Evolutionary conservation across 164 flowering plant species (phyloP).

Genomic region (Berberis thunbergii): DNA sequence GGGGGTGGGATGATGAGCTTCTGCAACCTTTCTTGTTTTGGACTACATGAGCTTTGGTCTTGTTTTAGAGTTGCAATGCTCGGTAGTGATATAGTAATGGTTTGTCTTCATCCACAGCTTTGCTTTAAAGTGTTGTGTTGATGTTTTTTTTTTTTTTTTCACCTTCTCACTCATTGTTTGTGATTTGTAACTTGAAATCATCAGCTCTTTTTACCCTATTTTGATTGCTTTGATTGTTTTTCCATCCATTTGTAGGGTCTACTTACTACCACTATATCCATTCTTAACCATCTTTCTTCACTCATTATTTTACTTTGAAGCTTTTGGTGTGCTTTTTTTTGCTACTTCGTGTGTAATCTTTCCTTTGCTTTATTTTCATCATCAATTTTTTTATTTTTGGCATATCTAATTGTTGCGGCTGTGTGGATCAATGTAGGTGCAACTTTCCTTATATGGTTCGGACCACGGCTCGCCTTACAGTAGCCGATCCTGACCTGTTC

Average conservation of each 20-base stretch:
- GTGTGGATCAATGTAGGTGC: constrained; percentile 43
- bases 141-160: constrained; percentile 5
- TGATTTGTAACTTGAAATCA: constrained; percentile 9
- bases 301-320: too few relatives aligned
- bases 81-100: constrained; percentile 18
- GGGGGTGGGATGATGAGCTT: not conserved
- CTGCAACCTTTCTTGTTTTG: constrained; percentile 11
- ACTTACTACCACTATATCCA: constrained; percentile 23
- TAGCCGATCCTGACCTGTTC: constrained; percentile 82
- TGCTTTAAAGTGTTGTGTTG: not conserved
- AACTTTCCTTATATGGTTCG: constrained; percentile 95
- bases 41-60: constrained; percentile 5
- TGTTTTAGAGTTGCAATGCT: constrained; percentile 23
- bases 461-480: constrained; percentile 74
- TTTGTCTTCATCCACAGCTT: constrained; percentile 28
- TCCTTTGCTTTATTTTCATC: too few relatives aligned
- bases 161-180: constrained; percentile 6
- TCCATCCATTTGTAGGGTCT: constrained; percentile 15
- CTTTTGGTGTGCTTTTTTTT: too few relatives aligned
- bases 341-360: too few relatives aligned
- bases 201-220: too few relatives aligned
- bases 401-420: not conserved
- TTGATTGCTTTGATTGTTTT: not conserved
- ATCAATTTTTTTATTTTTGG: constrained; percentile 4
- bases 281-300: constrained; percentile 5